Evolutionary conservation across 78 protist species (phyloP).

Genomic region (Dictyostelium intermedium): DNA sequence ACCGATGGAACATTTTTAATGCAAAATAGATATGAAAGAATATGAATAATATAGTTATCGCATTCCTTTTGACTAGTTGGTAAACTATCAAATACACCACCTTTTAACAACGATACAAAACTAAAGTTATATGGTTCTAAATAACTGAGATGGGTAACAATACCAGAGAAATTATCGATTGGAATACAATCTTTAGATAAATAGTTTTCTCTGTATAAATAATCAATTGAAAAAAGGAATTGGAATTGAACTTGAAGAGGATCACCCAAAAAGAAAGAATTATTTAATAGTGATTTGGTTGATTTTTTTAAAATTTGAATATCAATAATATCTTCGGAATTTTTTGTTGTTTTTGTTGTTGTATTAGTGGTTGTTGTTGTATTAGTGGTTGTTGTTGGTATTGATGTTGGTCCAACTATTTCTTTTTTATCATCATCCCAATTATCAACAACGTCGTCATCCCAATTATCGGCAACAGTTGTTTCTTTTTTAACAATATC

Average conservation of each 20-base stretch:
- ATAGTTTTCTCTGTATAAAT: constrained; percentile 11
- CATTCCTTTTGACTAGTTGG: neutral
- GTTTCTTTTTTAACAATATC: neutral
- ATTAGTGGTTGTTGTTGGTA: neutral
- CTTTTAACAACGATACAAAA: constrained; percentile 1
- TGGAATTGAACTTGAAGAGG: constrained; percentile 37
- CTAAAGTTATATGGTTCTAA: constrained; percentile 61
- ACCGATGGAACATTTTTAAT: neutral
- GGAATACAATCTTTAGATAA: neutral
- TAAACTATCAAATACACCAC: constrained; percentile 23
- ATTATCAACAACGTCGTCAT: neutral
- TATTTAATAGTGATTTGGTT: constrained; percentile 4
- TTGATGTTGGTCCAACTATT: neutral
- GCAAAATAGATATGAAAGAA: constrained; percentile 11
- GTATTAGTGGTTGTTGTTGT: neutral
- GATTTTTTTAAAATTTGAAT: constrained; percentile 9
- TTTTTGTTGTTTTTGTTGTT: neutral
- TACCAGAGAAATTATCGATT: constrained; percentile 7
- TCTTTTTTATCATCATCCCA: neutral
- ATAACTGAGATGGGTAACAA: constrained; percentile 51
- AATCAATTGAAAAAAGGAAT: constrained; percentile 36
- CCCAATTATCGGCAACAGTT: neutral
- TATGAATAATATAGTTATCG: neutral
- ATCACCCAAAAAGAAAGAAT: constrained; percentile 8
- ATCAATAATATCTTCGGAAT: neutral